These are phyloP conservation scores for Thelephora terrestris DNA, from an alignment of 1,284 basidiomycete genomes.

Conservation along the genomic window DNA sequence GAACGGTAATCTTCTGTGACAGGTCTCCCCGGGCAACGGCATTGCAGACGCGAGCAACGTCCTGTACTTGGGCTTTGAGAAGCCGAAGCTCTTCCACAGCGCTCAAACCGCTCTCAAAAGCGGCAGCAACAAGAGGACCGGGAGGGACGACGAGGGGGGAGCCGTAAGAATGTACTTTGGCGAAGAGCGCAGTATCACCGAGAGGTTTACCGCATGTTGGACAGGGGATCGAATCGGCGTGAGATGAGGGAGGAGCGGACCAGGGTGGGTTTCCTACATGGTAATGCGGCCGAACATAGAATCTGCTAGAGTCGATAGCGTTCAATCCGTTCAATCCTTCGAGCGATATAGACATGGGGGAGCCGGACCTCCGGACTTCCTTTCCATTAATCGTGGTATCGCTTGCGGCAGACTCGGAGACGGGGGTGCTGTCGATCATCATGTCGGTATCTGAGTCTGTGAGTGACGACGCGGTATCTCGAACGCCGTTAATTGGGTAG, in stretches of 20 bases:
- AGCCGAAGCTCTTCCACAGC: conserved; percentile 74
- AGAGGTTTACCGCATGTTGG: conserved; percentile 39
- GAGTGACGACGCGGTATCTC: background rate
- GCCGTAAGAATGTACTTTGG: conserved; percentile 19
- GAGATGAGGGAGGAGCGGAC: conserved; percentile 34
- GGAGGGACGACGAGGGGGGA: conserved; percentile 43
- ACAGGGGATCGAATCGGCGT: conserved; percentile 31
- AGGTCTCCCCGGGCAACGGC: conserved; percentile 93
- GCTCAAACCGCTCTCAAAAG: conserved; percentile 51
- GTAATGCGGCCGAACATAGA: background rate
- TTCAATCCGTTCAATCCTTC: conserved; percentile 22
- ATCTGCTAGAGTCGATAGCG: background rate
- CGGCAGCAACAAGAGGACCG: conserved; percentile 47
- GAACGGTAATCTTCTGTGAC: conserved; percentile 93
- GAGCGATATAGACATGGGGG: conserved; percentile 30
- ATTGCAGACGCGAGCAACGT: conserved; percentile 89
- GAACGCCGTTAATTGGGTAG: background rate
- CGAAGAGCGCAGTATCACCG: conserved; percentile 27
- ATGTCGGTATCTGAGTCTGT: background rate
- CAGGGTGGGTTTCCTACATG: conserved; percentile 19
- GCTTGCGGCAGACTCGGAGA: conserved; percentile 1
- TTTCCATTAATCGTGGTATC: conserved; percentile 4
- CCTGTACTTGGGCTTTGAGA: conserved; percentile 84
- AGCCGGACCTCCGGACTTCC: conserved; percentile 15
- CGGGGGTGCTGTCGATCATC: background rate